These are phyloP conservation scores for Coemansia sp. DNA, from an alignment of 192 early-diverging fungal genomes.

Conservation along the genomic window DNA sequence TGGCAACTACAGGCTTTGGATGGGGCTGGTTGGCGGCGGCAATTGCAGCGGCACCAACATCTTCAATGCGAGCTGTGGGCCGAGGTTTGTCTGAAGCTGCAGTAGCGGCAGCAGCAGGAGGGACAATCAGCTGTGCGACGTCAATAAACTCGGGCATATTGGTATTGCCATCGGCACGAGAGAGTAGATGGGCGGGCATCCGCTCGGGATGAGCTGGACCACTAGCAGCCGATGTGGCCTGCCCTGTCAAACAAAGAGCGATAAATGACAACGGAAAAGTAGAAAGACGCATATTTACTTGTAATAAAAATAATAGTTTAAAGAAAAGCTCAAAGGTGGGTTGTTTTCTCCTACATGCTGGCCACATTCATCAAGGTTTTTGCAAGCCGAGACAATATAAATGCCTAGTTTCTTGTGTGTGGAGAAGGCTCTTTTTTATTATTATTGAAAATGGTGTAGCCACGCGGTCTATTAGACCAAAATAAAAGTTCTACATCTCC, in stretches of 20 bases:
- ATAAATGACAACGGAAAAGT: not conserved
- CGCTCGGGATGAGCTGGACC: constrained; percentile 2
- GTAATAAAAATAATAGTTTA: not conserved
- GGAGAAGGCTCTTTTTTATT: not conserved
- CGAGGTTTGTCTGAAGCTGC: constrained; percentile 11
- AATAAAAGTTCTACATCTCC: constrained; percentile 2
- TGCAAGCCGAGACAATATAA: not conserved
- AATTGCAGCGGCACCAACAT: constrained; percentile 13
- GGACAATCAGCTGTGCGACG: constrained; percentile 13
- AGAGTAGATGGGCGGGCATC: constrained; percentile 1
- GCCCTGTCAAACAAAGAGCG: not conserved
- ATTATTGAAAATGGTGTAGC: not conserved
- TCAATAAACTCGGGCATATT: constrained; percentile 33
- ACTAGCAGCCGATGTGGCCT: not conserved
- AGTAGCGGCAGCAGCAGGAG: not conserved
- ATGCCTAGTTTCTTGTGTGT: not conserved
- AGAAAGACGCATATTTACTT: constrained; percentile 3
- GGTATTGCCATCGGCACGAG: constrained; percentile 23
- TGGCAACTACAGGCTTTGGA: not conserved
- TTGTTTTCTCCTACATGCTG: too few species aligned
- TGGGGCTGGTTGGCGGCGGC: constrained; percentile 6
- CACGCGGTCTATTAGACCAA: not conserved
- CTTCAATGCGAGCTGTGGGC: constrained; percentile 32
- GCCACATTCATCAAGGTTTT: not conserved
- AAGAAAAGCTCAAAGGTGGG: not conserved